These are phyloP conservation scores for Postia placenta DNA, from an alignment of 768 basidiomycete species.

Conservation along the genomic window DNA sequence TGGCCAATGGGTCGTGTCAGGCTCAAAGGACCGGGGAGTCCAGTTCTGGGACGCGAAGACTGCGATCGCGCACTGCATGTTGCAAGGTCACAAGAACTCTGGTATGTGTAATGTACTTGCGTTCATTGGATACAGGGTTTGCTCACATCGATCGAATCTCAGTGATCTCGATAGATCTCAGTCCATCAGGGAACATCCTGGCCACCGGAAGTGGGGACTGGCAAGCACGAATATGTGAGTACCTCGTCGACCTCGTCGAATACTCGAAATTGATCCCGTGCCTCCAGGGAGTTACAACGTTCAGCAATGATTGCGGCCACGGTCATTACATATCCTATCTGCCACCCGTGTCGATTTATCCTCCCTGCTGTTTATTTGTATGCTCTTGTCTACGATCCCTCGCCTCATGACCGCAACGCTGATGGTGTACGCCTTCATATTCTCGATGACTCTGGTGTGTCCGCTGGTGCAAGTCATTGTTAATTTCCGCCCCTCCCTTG, in stretches of 20 bases:
- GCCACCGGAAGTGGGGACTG: conserved; percentile 72
- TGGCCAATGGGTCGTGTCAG: conserved; percentile 92
- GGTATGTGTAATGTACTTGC: conserved; percentile 33
- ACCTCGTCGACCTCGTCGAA: not conserved
- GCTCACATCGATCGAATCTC: not conserved
- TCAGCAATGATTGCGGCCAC: conserved; percentile 1
- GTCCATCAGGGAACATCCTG: conserved; percentile 51
- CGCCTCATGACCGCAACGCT: not conserved
- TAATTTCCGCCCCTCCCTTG: not conserved
- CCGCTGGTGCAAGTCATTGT: not conserved
- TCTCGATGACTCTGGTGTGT: not conserved
- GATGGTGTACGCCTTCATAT: not conserved
- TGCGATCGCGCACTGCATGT: conserved; percentile 84
- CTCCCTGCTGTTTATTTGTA: not conserved
- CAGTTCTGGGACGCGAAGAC: conserved; percentile 86
- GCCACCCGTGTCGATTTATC: not conserved
- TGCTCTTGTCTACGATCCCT: not conserved
- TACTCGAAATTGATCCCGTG: not conserved
- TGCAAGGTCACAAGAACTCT: conserved; percentile 76
- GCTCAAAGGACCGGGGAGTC: conserved; percentile 93
- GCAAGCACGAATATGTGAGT: conserved; percentile 59
- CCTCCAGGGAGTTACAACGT: conserved; percentile 19
- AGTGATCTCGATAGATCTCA: conserved; percentile 73
- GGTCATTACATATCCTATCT: not conserved
- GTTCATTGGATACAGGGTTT: not conserved